These are phyloP conservation scores for Cytospora mali DNA, from an alignment of 2,329 filamentous ascomycete genomes.

Conservation along the genomic window DNA sequence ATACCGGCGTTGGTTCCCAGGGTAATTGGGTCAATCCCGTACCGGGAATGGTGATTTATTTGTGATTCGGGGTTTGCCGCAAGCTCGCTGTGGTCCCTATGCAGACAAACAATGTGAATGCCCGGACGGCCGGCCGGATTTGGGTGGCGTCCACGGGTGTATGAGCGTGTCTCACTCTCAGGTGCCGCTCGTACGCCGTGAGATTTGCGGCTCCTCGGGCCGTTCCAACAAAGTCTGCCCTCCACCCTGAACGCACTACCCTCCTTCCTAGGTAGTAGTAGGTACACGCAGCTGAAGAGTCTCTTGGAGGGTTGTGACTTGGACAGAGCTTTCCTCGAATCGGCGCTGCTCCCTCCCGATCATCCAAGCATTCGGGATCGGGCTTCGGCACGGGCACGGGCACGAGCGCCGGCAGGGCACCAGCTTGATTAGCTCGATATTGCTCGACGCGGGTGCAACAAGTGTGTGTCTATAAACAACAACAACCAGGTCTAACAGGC, in stretches of 20 bases:
- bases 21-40: neutral
- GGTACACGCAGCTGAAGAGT: too few relatives aligned
- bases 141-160: constrained; percentile 14
- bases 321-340: neutral
- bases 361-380: neutral
- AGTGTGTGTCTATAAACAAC: neutral
- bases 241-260: neutral
- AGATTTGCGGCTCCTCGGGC: constrained; percentile 3
- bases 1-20: neutral
- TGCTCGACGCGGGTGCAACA: neutral
- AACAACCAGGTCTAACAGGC: too few relatives aligned
- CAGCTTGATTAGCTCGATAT: neutral
- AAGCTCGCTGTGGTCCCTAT: constrained; percentile 1
- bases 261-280: neutral
- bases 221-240: neutral
- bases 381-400: neutral
- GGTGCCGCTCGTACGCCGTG: constrained; percentile 2
- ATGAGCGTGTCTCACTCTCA: neutral
- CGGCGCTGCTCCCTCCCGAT: neutral
- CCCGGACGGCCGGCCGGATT: neutral
- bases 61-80: constrained; percentile 19
- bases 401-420: neutral
- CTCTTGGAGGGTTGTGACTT: neutral
- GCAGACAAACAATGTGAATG: neutral
- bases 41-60: neutral